Base-by-base conservation (phyloP, 352 stramenopile genomes). In the Phytopythium ostracodes region DNA sequence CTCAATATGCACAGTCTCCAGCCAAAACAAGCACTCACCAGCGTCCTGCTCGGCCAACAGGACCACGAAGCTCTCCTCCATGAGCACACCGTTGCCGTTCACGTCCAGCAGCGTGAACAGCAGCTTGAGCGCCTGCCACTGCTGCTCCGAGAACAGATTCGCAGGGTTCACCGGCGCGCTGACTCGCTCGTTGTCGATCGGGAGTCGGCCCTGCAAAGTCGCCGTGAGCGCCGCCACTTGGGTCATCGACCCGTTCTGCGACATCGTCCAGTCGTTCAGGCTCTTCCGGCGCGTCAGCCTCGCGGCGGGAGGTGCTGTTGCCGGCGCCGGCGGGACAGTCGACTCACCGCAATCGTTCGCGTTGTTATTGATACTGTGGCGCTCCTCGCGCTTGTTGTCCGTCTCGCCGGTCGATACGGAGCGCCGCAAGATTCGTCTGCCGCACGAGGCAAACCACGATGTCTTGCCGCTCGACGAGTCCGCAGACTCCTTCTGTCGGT, bases 31-130 rank as follows among this genome's bases (percentile, higher is more conserved):
- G 15, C 5, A 76, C 75, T 59, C 70, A 93, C 84, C 84, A 42
- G 72, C 86, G 64, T 94, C 82, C 66, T 94, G 85, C 55, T 94
- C 85, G 31, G 79, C 79, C 12, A 94, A 74, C 47, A 94, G 74
- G 29, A 91, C 77, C 35, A 87, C 79, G 65, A 94, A 89, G 64
- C 84, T 90, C 58, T 94, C 84, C 67, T 94, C 82, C 61, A 88
- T 79, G 35, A 94, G 58, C 49, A 92, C 77, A 29, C 81, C 79
- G 60, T 65, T 87, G 63, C 79, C 81, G 49, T 84, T 77, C 43
- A 91, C 67, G 59, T 91, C 84, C 33, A 92, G 68, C 10, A 92
- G 70, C 22, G 68, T 75, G 60, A 90, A 94, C 27, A 77, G 90
- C 31, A 94, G 69, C 59, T 88, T 89, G 36, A 94, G 64, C 8